phyloP scores from a whole-genome alignment of 75 land plant species.

The Picea glauca region DNA sequence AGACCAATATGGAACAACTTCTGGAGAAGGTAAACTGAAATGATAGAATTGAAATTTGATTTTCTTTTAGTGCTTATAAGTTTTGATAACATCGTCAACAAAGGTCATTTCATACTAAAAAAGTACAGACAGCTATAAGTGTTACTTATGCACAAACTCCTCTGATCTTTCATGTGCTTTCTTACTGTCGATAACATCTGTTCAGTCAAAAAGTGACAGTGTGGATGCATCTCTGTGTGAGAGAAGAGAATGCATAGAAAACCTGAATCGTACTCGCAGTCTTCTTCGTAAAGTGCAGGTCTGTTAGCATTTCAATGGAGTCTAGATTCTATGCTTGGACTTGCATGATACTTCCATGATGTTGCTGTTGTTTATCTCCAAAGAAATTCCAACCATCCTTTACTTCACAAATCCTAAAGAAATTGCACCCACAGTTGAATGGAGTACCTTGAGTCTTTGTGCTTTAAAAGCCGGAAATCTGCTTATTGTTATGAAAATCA shows the following conservation, averaged over 20 bases:
- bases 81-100: too few relatives aligned
- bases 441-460: neutral
- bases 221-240: slow-evolving; percentile 94
- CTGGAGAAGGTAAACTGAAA: slow-evolving; percentile 69
- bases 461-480: neutral
- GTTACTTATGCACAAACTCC: too few relatives aligned
- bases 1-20: slow-evolving; percentile 91
- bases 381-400: neutral
- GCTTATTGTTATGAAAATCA: neutral
- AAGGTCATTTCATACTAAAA: too few relatives aligned
- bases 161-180: too few relatives aligned
- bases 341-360: neutral
- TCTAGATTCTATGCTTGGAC: neutral
- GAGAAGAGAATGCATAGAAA: slow-evolving; percentile 91
- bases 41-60: neutral
- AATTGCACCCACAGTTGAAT: neutral
- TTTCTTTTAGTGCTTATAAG: neutral
- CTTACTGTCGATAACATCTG: too few relatives aligned
- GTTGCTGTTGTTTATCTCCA: neutral
- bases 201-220: slow-evolving; percentile 69
- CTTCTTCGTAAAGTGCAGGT: slow-evolving; percentile 97
- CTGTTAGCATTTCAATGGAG: neutral
- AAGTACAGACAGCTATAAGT: too few relatives aligned
- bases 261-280: slow-evolving; percentile 83
- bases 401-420: neutral